Base-by-base conservation (phyloP, 371 early-diverging fungal species). In the Amoeboradix gromovi region DNA sequence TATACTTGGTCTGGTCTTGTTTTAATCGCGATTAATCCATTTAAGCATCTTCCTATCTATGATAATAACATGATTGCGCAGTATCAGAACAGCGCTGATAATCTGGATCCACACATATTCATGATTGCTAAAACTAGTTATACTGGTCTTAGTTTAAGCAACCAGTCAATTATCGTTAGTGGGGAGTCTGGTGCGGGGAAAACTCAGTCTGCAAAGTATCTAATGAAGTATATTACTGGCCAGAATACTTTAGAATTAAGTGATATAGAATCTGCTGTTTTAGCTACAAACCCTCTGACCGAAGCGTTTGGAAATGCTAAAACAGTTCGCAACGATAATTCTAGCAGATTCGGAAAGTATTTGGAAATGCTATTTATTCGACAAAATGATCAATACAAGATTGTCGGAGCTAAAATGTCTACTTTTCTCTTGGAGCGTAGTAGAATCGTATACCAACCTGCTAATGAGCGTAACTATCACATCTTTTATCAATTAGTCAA, bases 251-350 rank as follows among this genome's bases (percentile, higher is more conserved):
- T 48, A 84, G 84, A 68, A 75, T 48, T 73, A 77, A 30, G 77
- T 28, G 76, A 29, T 5, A 74, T 82, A 27, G 82, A 82, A 71
- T 74, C 79, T 70, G 78, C 80, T 17, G 82, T 82, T 30, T 74
- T 82, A 69, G 74, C 94, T 17, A 92, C 98, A 69, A 96, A 99
- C 77, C 96, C 97, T 28, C 90, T 99, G 74, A 86, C 98, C 80
- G 99, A 98, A 83, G 89, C 95, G 28, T 99, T 99, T 79, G 98
- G 99, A 76, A 99, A 99, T 82, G 94, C 99, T 69, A 96, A 97
- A 78, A 99, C 99, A n/a, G 90, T 92, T 0, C 82, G 95, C 76
- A 99, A 99, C 78, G 92, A 98, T 78, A 98, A 98, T 79, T 86
- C 87, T 70, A 93, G 94, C 70, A 86, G 99, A 28, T 97, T 98